Evolutionary conservation across 2,329 filamentous ascomycete species (phyloP).

Genomic region (Fusarium tricinctum): DNA sequence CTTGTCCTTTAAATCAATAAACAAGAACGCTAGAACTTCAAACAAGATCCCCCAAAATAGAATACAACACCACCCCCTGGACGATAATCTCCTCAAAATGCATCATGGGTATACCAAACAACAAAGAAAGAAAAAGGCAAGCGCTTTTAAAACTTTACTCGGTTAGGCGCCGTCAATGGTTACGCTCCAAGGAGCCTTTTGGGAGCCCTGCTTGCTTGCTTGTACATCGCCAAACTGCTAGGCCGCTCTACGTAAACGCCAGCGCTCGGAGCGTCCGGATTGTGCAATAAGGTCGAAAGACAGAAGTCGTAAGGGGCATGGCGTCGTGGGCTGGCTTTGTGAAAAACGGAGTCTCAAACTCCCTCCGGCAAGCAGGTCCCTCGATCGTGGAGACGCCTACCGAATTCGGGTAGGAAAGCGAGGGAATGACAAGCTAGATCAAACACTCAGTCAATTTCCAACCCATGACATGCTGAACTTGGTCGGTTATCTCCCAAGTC

Average conservation of each 20-base stretch:
- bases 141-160: constrained; percentile 22
- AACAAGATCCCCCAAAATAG: constrained; percentile 20
- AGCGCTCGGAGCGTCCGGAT: constrained; percentile 33
- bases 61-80: constrained; percentile 20
- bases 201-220: constrained; percentile 25
- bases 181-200: constrained; percentile 5
- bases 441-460: neutral
- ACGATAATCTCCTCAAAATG: constrained; percentile 42
- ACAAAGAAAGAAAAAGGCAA: constrained; percentile 33
- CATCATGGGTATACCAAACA: constrained; percentile 47
- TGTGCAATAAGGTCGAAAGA: constrained; percentile 31
- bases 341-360: constrained; percentile 36
- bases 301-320: constrained; percentile 54
- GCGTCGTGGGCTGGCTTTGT: constrained; percentile 52
- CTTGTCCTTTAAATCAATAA: constrained; percentile 23
- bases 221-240: constrained; percentile 23
- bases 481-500: neutral
- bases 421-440: neutral
- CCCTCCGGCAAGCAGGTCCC: constrained; percentile 3
- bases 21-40: constrained; percentile 38
- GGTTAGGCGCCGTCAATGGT: constrained; percentile 22
- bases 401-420: neutral
- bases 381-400: constrained; percentile 2
- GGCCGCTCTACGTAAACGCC: constrained; percentile 31
- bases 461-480: neutral